Evolutionary conservation across 176 grass and related monocot genomes (phyloP), one percentile per base, ranked within the genome.

Genomic region (Stipa capillata): DNA sequence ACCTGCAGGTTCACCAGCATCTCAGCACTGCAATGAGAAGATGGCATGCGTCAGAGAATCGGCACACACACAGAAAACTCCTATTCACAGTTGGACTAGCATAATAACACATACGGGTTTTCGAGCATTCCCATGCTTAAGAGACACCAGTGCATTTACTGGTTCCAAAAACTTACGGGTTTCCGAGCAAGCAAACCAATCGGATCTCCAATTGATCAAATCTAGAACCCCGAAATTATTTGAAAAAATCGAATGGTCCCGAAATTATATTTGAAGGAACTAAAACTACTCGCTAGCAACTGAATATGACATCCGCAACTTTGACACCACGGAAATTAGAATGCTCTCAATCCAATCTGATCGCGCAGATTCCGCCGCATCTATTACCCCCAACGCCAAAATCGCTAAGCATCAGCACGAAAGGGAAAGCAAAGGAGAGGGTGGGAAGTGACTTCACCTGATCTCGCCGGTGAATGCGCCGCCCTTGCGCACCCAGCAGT

Each of bases 381-480:
- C 7, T 53, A n/a, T n/a, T n/a, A 57, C 18, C 2, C 42, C 14
- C 33, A 64, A 79, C 23, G 35, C 45, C 18, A 10, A 82, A 76
- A 76, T 1, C 51, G 57, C 8, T 10, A 21, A 2, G 15, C 39
- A 59, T 84, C 24, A 13, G 29, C 82, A 60, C 23, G 41, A 34
- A 81, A 29, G 53, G 11, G n/a, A 12, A 39, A 83, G 27, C n/a
- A n/a, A 7, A 40, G 54, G 16, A 24, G 37, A 7, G 37, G 4
- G 39, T 6, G 18, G 4, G 11, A 2, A 44, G 28, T 2, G 6
- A 7, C 5, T 21, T 57, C 58, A 97, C 94, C 91, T 97, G 80
- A 94, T 94, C 84, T 97, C 94, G 60, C 91, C 89, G 29, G 94
- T 97, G 90, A 90, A 97, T 25, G 89, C 89, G 77, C 91, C 91